A percentile compares a stretch with the other conserved stretches of the same genome.
These are phyloP conservation scores for Diaporthe citri DNA, from an alignment of 2,329 filamentous ascomycete genomes.

Conservation along the genomic window DNA sequence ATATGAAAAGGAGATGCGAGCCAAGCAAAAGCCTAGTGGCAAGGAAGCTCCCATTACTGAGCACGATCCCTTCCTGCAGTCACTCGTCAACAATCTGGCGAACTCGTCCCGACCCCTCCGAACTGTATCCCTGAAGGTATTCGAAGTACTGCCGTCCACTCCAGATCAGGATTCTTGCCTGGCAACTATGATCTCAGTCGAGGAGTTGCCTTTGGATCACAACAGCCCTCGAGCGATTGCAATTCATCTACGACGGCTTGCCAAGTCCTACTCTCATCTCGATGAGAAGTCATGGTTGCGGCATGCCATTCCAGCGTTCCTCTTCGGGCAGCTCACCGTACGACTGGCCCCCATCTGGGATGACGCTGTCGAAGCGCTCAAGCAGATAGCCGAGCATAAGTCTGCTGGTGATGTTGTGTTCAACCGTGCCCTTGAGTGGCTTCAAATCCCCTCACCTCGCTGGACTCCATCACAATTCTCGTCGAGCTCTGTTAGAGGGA, in stretches of 20 bases:
- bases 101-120: constrained; percentile 82
- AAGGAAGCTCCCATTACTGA: constrained; percentile 63
- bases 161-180: constrained; percentile 65
- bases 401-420: constrained; percentile 80
- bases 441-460: constrained; percentile 69
- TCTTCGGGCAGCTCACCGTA: constrained; percentile 90
- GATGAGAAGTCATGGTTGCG: constrained; percentile 74
- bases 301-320: constrained; percentile 81
- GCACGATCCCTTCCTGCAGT: constrained; percentile 71
- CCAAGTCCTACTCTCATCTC: constrained; percentile 71
- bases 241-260: constrained; percentile 87
- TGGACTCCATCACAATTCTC: constrained; percentile 60
- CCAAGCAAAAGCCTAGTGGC: constrained; percentile 46
- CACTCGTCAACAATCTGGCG: constrained; percentile 80
- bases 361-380: constrained; percentile 81
- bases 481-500: constrained; percentile 50
- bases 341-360: constrained; percentile 90
- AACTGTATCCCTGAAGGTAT: constrained; percentile 77
- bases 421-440: constrained; percentile 82
- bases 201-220: constrained; percentile 82
- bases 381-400: constrained; percentile 78
- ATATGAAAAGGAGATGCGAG: constrained; percentile 60
- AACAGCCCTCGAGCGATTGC: constrained; percentile 82
- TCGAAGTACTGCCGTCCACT: constrained; percentile 71
- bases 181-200: constrained; percentile 79